These are phyloP conservation scores for Priceomyces haplophilus DNA, from an alignment of 805 yeast species.

Conservation along the genomic window DNA sequence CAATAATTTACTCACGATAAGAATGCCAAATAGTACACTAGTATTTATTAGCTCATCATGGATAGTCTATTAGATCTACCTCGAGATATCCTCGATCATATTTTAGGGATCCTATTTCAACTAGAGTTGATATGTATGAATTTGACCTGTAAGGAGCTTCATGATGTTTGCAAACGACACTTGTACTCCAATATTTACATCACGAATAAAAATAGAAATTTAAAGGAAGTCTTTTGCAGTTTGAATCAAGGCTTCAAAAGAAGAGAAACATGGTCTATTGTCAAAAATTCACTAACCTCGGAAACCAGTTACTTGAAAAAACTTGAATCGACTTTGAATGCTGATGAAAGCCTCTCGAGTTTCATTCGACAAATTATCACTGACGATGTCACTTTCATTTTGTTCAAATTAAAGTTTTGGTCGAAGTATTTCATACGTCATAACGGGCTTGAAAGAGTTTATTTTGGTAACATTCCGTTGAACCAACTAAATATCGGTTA, in stretches of 20 bases:
- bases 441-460: constrained; percentile 3
- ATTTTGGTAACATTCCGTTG: constrained; percentile 11
- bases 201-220: constrained; percentile 3
- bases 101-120: constrained; percentile 3
- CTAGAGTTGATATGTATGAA: constrained; percentile 6
- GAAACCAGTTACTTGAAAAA: constrained; percentile 4
- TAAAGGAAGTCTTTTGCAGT: neutral
- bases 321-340: constrained; percentile 8
- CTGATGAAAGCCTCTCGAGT: neutral
- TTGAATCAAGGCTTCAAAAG: no score
- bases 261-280: neutral
- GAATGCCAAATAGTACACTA: no score
- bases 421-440: constrained; percentile 1
- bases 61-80: constrained; percentile 7
- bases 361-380: constrained; percentile 5
- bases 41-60: neutral
- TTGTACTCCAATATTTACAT: constrained; percentile 11
- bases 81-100: constrained; percentile 4
- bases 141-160: constrained; percentile 6
- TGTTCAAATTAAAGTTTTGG: constrained; percentile 14
- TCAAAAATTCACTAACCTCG: constrained; percentile 2
- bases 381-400: constrained; percentile 11
- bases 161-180: constrained; percentile 1
- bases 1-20: no score
- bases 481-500: constrained; percentile 9